A percentile compares a stretch with the other conserved stretches of the same genome.
phyloP scores from a whole-genome alignment of 352 stramenopile genomes.

The Plasmopara halstedii region DNA sequence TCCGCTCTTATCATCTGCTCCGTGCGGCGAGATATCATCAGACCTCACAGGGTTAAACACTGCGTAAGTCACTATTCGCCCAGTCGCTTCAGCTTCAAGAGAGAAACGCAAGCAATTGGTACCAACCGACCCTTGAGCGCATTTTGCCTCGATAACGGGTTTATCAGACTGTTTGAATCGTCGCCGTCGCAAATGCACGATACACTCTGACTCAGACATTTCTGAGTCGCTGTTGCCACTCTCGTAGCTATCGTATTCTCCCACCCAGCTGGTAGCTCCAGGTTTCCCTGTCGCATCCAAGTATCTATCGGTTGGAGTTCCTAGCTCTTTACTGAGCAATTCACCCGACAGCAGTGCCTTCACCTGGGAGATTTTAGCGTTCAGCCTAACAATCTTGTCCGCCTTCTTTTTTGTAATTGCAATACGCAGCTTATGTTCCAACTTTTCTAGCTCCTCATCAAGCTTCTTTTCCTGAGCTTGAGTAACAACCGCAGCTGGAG shows the following conservation, averaged over 20 bases:
- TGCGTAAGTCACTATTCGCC: constrained; percentile 69
- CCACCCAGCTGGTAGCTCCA: constrained; percentile 21
- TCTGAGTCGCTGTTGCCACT: constrained; percentile 83
- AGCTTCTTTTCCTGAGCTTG: constrained; percentile 87
- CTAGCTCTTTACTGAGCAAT: constrained; percentile 43
- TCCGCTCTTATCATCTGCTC: constrained; percentile 13
- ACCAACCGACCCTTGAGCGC: constrained; percentile 24
- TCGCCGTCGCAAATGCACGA: constrained; percentile 19
- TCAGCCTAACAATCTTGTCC: constrained; percentile 83
- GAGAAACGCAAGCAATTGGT: constrained; percentile 76
- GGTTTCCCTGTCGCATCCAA: constrained; percentile 20
- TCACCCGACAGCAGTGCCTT: constrained; percentile 75
- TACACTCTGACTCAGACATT: constrained; percentile 63
- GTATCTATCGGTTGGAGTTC: constrained; percentile 29
- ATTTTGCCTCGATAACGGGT: constrained; percentile 17
- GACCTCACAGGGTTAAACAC: constrained; percentile 51
- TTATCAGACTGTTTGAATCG: constrained; percentile 24
- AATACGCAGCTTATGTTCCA: constrained; percentile 86
- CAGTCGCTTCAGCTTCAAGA: constrained; percentile 74
- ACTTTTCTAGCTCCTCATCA: constrained; percentile 85
- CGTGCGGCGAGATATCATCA: constrained; percentile 15
- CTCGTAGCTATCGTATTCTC: constrained; percentile 52
- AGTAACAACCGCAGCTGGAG: constrained; percentile 75
- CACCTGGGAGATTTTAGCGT: constrained; percentile 73
- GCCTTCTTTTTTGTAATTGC: constrained; percentile 85